A percentile compares a stretch with the other conserved stretches of the same genome.
Evolutionary conservation across 257 asterid genomes (phyloP).

Genomic region (Orobanche coerulescens): DNA sequence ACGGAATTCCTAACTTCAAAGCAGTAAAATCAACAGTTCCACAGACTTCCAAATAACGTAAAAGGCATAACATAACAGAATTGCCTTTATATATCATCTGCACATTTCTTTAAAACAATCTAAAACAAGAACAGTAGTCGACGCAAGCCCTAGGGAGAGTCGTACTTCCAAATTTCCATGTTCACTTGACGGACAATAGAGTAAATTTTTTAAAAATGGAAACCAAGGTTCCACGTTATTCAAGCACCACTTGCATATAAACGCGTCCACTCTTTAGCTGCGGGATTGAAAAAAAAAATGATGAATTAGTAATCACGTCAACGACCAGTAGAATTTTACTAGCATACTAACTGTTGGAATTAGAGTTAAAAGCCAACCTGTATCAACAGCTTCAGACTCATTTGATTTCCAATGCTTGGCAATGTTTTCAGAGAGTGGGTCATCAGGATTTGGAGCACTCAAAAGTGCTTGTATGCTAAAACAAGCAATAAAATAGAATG

Average conservation of each 20-base stretch:
- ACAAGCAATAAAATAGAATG: background rate
- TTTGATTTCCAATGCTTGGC: conserved; percentile 99
- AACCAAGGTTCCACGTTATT: conserved; percentile 19
- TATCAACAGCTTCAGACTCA: conserved; percentile 97
- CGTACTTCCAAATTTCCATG: conserved; percentile 28
- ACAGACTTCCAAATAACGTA: background rate
- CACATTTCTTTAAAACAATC: conserved; percentile 32
- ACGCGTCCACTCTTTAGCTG: conserved; percentile 92
- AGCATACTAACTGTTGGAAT: background rate
- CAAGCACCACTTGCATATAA: conserved; percentile 88
- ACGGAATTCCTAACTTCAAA: background rate
- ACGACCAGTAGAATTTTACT: background rate
- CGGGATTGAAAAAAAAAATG: background rate
- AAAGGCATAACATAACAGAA: conserved; percentile 14
- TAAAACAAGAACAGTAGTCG: conserved; percentile 9
- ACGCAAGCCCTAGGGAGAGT: conserved; percentile 24
- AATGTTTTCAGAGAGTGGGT: conserved; percentile 96
- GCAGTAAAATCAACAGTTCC: background rate
- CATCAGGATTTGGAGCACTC: conserved; percentile 98
- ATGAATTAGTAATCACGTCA: background rate
- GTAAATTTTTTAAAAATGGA: conserved; percentile 17
- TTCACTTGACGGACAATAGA: conserved; percentile 21
- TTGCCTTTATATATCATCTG: conserved; percentile 24
- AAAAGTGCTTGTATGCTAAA: conserved; percentile 96
- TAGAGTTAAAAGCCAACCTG: conserved; percentile 40